phyloP scores from a whole-genome alignment of 768 basidiomycete species.

The Stropharia rugosoannulata region DNA sequence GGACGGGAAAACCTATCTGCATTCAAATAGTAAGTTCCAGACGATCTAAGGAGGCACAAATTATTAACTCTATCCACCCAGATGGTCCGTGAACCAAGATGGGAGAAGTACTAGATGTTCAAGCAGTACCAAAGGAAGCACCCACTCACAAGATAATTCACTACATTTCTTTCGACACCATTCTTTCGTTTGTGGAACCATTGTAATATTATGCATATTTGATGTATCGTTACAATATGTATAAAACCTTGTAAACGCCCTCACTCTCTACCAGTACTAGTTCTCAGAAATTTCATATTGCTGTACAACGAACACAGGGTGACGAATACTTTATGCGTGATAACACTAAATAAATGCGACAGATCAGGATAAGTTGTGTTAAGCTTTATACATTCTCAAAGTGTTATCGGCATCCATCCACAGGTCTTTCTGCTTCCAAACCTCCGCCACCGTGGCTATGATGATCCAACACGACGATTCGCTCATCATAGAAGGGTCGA shows the following conservation, averaged over 20 bases:
- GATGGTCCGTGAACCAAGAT: constrained; percentile 19
- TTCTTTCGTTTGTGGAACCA: no score
- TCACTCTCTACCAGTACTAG: no score
- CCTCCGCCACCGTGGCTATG: constrained; percentile 56
- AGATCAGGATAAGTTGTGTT: neutral
- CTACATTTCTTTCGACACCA: no score
- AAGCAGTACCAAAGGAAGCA: no score
- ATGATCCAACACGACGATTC: constrained; percentile 74
- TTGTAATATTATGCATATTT: no score
- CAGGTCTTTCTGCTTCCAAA: constrained; percentile 81
- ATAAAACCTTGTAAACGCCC: no score
- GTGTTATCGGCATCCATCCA: constrained; percentile 75
- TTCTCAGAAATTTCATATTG: no score
- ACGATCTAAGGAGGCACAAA: no score
- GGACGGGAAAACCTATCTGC: constrained; percentile 26
- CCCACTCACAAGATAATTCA: no score
- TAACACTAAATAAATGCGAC: neutral
- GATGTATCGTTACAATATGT: no score
- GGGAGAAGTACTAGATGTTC: neutral
- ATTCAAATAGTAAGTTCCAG: constrained; percentile 24
- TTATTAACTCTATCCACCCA: neutral
- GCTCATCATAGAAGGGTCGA: constrained; percentile 19
- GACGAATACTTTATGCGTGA: no score
- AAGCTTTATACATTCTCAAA: constrained; percentile 23
- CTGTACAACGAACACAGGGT: no score